Percentiles rank a stretch among this genome's conserved stretches.
These are phyloP conservation scores for Microdochium trichocladiopsis DNA, from an alignment of 2,329 filamentous ascomycete species.

Conservation along the genomic window DNA sequence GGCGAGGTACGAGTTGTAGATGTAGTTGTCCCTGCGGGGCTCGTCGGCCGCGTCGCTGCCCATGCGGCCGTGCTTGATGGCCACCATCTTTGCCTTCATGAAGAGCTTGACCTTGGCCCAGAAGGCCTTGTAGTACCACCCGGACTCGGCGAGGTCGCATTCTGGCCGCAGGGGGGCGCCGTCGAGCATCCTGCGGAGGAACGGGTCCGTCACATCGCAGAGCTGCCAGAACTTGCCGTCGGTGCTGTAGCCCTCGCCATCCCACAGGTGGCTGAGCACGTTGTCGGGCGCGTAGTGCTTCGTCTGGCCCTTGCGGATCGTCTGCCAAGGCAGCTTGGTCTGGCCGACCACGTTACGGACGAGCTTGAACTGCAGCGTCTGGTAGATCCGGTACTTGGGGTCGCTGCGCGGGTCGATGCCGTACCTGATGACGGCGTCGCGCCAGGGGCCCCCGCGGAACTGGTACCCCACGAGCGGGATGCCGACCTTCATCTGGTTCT, in stretches of 20 bases:
- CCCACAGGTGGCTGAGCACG: conserved; percentile 66
- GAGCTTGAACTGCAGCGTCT: conserved; percentile 83
- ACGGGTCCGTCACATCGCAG: conserved; percentile 81
- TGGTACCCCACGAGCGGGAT: conserved; percentile 84
- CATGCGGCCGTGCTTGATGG: conserved; percentile 50
- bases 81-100: conserved; percentile 79
- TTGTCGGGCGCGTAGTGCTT: conserved; percentile 30
- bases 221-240: conserved; percentile 94
- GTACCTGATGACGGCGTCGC: conserved; percentile 78
- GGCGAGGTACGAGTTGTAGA: conserved; percentile 32
- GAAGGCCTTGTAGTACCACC: conserved; percentile 79
- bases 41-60: conserved; percentile 33
- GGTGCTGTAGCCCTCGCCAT: conserved; percentile 64
- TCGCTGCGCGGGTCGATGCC: conserved; percentile 79
- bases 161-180: conserved; percentile 49
- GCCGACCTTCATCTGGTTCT: conserved; percentile 61
- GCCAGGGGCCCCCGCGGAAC: conserved; percentile 88
- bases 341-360: conserved; percentile 39
- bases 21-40: conserved; percentile 22
- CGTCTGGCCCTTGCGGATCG: conserved; percentile 34
- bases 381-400: conserved; percentile 72
- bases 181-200: conserved; percentile 60
- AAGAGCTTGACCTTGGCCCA: conserved; percentile 79
- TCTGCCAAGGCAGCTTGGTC: conserved; percentile 42
- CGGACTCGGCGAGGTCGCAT: conserved; percentile 58